Evolutionary conservation across 2,329 filamentous ascomycete species (phyloP), one percentile per base, ranked within the genome.

Genomic region (Diaporthe amygdali): DNA sequence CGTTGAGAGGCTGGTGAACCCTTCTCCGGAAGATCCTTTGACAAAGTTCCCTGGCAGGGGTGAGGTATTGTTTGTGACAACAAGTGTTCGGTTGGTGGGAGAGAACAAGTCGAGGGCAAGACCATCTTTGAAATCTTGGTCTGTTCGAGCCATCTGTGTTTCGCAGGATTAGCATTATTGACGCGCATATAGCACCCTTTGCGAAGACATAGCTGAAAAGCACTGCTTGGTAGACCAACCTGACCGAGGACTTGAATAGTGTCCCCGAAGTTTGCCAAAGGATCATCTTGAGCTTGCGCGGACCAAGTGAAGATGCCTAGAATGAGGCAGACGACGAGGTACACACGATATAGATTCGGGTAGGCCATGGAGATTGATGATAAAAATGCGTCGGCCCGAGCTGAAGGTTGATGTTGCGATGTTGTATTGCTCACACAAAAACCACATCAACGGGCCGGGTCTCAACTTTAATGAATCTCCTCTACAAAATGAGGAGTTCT

Each of bases 31-130:
- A 2, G 59, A 64, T 15, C 59, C 59, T 20, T 37, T 49, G 20
- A 64, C 59, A 20, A 64, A 64, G 30, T 64, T 64, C 15, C 59
- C 59, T 5, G 59, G 59, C 9, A 64, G 59, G 5, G 59, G 41
- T 6, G 59, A 49, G 14, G 44, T 64, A 5, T 64, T 49, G 20
- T 64, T 64, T 2, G 59, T 49, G 30, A 64, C 59, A 6, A 64
- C 15, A 5, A 64, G 44, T 15, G 59, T 64, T 6, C 59, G 59
- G 14, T 64, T 64, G 30, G 30, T 34, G 14, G 59, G 56, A 4
- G 41, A 47, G 41, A 63, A 63, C 27, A 63, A 8, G 5, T 63
- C 59, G 15, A 63, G 59, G 6, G 59, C 59, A 4, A 63, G 59
- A 20, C 59, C 59, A 9, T 63, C 59, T 15, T 20, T 47, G 14